Base-by-base conservation (phyloP, 108 stramenopile genomes). In the Skeletonema grethae region DNA sequence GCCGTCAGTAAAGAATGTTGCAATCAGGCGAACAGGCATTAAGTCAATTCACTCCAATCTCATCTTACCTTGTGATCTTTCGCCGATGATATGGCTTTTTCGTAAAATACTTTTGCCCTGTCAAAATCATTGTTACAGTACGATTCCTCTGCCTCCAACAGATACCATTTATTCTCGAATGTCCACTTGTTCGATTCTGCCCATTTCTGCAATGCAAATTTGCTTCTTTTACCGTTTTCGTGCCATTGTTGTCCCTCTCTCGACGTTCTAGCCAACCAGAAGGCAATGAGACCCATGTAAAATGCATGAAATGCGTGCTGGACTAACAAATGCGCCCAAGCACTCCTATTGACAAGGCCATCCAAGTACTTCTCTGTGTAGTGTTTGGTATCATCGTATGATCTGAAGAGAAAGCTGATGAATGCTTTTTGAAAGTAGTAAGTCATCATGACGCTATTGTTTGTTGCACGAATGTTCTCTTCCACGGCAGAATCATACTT, bases 161-260 rank as follows among this genome's bases (percentile, higher is more conserved):
- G 28, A n/a, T 28, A 29, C 28, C 28, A 25, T 57, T 16, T 57
- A 41, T 70, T 70, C 59, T 61, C 57, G 15, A 60, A 43, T 48
- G 57, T 70, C 69, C 69, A 70, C 18, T 11, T 3, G 5, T 41
- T 46, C 0, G 18, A 46, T 16, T 38, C 24, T 10, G 35, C 38
- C 36, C 35, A 65, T 65, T 22, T 20, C 10, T 41, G 10, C 34
- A 41, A 38, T 9, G 7, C 38, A 12, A 24, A 22, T 25, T 38
- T 38, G 16, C 7, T 8, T 18, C 6, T 46, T 10, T 16, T 29
- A 13, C 63, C 29, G 10, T 1, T n/a, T 25, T 10, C 34, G 0
- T 5, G 13, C 63, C 16, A 43, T 22, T 22, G 18, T 11, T 34
- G 34, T 7, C 36, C 34, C 63, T 34, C 24, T 65, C 18, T 46